Evolutionary conservation across 2,329 filamentous ascomycete genomes (phyloP).

Genomic region (Knufia fluminis): DNA sequence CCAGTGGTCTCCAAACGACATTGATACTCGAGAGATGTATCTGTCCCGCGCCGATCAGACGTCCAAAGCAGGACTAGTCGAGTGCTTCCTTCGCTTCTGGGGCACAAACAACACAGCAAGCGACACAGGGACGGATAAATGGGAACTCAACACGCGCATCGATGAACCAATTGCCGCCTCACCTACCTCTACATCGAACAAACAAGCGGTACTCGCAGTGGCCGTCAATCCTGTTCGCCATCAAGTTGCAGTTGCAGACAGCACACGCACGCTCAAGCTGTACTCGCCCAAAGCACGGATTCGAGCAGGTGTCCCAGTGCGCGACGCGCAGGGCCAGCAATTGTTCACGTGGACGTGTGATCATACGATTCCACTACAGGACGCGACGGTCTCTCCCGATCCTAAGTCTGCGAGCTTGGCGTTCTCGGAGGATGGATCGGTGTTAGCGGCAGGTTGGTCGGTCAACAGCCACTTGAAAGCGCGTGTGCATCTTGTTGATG

Average conservation of each 20-base stretch:
- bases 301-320: conserved; percentile 47
- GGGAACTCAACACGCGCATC: conserved; percentile 72
- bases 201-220: conserved; percentile 59
- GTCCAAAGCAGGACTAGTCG: conserved; percentile 27
- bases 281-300: conserved; percentile 69
- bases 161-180: conserved; percentile 51
- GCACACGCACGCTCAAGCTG: conserved; percentile 66
- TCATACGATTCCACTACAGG: conserved; percentile 30
- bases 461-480: conserved; percentile 32
- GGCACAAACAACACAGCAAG: conserved; percentile 46
- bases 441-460: conserved; percentile 53
- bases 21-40: conserved; percentile 55
- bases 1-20: conserved; percentile 69
- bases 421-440: conserved; percentile 77
- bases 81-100: conserved; percentile 91
- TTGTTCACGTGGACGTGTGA: conserved; percentile 59
- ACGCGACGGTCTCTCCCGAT: conserved; percentile 28
- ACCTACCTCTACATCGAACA: conserved; percentile 40
- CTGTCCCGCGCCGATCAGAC: conserved; percentile 16
- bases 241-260: conserved; percentile 76
- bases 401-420: conserved; percentile 51
- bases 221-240: conserved; percentile 58
- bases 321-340: conserved; percentile 46
- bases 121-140: conserved; percentile 33
- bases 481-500: conserved; percentile 66